These are phyloP conservation scores for Fusarium coicis DNA, from an alignment of 2,329 filamentous ascomycete genomes.

Conservation along the genomic window DNA sequence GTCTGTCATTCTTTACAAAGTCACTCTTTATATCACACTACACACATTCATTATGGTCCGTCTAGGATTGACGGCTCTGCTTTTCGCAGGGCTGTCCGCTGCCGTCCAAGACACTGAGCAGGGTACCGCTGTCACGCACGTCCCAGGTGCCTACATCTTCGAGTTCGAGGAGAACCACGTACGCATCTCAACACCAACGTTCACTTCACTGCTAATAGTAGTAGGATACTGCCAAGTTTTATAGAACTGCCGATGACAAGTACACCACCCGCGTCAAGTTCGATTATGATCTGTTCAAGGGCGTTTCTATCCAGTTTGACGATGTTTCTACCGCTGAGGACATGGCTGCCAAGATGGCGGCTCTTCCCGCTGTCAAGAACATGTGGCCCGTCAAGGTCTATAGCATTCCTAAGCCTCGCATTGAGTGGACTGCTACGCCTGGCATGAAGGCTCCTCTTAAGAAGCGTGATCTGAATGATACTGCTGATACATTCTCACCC, in stretches of 20 bases:
- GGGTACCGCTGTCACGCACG: constrained; percentile 14
- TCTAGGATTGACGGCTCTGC: constrained; percentile 23
- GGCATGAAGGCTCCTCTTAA: constrained; percentile 25
- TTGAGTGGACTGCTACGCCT: constrained; percentile 45
- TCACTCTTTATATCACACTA: constrained; percentile 13
- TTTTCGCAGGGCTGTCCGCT: constrained; percentile 28
- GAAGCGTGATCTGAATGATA: constrained; percentile 12
- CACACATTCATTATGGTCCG: constrained; percentile 15
- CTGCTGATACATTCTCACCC: constrained; percentile 55
- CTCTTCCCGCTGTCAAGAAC: constrained; percentile 57
- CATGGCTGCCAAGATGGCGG: constrained; percentile 55
- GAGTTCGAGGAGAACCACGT: constrained; percentile 63
- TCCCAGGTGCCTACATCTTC: constrained; percentile 62
- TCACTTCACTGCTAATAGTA: neutral
- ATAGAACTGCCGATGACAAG: constrained; percentile 7
- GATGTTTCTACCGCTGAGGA: constrained; percentile 56
- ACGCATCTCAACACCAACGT: constrained; percentile 14
- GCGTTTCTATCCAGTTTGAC: constrained; percentile 63
- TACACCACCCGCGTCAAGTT: constrained; percentile 55
- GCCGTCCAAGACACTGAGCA: constrained; percentile 14
- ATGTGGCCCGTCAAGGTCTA: constrained; percentile 61
- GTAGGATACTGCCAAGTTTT: constrained; percentile 51
- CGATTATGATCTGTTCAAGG: constrained; percentile 64
- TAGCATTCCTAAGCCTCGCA: constrained; percentile 55
- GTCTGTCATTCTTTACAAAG: neutral